These are phyloP conservation scores for Scenedesmus sp. DNA, from an alignment of 163 green algal species.

Conservation along the genomic window DNA sequence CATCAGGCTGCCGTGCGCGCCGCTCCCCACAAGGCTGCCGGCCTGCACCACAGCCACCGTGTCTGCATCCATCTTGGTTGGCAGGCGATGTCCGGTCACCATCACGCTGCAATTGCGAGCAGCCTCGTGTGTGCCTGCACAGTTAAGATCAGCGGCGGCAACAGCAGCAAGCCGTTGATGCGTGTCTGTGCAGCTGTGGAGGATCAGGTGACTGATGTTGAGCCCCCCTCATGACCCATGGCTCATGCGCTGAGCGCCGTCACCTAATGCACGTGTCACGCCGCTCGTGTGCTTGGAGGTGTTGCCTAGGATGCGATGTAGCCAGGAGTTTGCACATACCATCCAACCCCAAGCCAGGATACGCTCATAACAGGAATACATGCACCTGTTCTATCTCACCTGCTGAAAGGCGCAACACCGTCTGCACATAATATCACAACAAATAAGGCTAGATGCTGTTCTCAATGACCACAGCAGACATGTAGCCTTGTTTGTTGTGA, in stretches of 20 bases:
- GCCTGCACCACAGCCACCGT: constrained; percentile 80
- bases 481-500: too few relatives aligned
- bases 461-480: too few relatives aligned
- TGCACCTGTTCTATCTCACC: too few relatives aligned
- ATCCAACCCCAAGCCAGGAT: constrained; percentile 16
- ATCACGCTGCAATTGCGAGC: constrained; percentile 53
- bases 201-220: too few relatives aligned
- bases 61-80: constrained; percentile 73
- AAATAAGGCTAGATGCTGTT: too few relatives aligned
- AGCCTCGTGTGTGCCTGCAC: constrained; percentile 60
- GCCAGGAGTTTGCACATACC: background rate
- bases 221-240: too few relatives aligned
- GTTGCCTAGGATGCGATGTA: background rate
- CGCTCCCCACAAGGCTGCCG: constrained; percentile 86
- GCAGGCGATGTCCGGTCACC: constrained; percentile 83
- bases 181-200: background rate
- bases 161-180: background rate
- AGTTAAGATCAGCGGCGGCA: background rate
- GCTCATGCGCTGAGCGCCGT: too few relatives aligned
- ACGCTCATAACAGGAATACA: too few relatives aligned
- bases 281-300: constrained; percentile 71
- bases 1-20: constrained; percentile 84
- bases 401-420: too few relatives aligned
- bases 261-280: constrained; percentile 55
- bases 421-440: too few relatives aligned